Base-by-base conservation (phyloP, 2,329 filamentous ascomycete genomes). In the Scedosporium boydii region DNA sequence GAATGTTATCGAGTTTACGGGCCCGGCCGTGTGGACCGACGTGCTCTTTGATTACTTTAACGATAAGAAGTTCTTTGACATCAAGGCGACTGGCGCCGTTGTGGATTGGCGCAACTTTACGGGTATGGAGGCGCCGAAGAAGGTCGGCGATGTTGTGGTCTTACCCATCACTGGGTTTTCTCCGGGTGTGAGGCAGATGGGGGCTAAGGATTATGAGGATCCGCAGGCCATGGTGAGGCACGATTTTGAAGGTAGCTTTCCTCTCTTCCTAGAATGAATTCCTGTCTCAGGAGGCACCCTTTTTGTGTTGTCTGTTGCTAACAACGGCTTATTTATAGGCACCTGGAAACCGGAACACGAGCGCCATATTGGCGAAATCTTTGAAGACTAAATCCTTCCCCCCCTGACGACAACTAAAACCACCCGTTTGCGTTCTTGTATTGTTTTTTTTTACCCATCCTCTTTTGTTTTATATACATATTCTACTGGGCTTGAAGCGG, bases 201-300 rank as follows among this genome's bases (percentile, higher is more conserved):
- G 90, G 12, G 90, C 95, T 56, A 87, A 88, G 70, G 92, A 96
- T 65, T 82, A 87, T 51, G 91, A 97, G 68, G 89, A 98, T 72
- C 91, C 92, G 1, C 93, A 96, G 91, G 95, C 95, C 1, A 98
- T 96, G 79, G 95, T 99, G 65, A 93, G 95, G 77, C 95, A 99
- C 77, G 87, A 92, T 62, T 99, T 99, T 74, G 91, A 96, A 80
- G 95, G 93, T 96, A 78, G 67, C 82, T 74, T 26, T 6, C 6
- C 29, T 21, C 4, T 21, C 21, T 6, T n/a, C 7, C 7, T 29
- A 29, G 27, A 29, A 29, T 6, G 27, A 6, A 29, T 29, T 29
- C 27, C 27, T 29, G 27, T 29, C 27, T 29, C 27, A 29, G 6
- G 27, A 29, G 34, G 58, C 59, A 34, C 63, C 44, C 18, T 12